phyloP scores from a whole-genome alignment of 768 basidiomycete genomes.

The Russula virescens region DNA sequence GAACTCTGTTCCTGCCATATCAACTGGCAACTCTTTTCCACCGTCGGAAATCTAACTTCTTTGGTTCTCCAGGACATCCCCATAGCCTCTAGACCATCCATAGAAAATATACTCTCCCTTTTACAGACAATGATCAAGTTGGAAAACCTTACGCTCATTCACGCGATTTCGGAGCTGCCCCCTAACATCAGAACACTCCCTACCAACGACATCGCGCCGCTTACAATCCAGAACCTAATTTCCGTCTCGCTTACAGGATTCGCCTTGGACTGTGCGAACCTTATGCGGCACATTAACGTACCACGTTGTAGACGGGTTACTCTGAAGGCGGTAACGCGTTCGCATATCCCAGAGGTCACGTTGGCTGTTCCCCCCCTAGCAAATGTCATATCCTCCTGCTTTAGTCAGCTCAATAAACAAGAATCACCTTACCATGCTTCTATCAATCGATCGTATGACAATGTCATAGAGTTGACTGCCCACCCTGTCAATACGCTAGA shows the following conservation, averaged over 20 bases:
- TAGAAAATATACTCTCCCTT: slow-evolving; percentile 5
- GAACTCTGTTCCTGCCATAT: slow-evolving; percentile 2
- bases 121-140: slow-evolving; percentile 10
- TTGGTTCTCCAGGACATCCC: slow-evolving; percentile 6
- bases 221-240: slow-evolving; percentile 2
- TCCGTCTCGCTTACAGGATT: neutral
- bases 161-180: slow-evolving; percentile 11
- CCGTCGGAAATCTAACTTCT: slow-evolving; percentile 10
- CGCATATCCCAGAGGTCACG: slow-evolving; percentile 1
- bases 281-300: slow-evolving; percentile 7
- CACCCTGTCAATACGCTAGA: neutral
- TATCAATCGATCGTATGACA: neutral
- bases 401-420: slow-evolving; percentile 1
- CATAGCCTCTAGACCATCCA: neutral
- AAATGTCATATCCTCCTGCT: slow-evolving; percentile 10
- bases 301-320: slow-evolving; percentile 6
- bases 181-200: neutral
- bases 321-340: neutral
- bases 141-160: slow-evolving; percentile 2
- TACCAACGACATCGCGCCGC: neutral
- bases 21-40: slow-evolving; percentile 9
- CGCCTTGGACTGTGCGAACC: slow-evolving; percentile 12
- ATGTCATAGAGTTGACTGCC: neutral
- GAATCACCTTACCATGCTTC: neutral
- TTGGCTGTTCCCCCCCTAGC: slow-evolving; percentile 7